phyloP scores from a whole-genome alignment of 352 stramenopile species.

The Globisporangium lucens region DNA sequence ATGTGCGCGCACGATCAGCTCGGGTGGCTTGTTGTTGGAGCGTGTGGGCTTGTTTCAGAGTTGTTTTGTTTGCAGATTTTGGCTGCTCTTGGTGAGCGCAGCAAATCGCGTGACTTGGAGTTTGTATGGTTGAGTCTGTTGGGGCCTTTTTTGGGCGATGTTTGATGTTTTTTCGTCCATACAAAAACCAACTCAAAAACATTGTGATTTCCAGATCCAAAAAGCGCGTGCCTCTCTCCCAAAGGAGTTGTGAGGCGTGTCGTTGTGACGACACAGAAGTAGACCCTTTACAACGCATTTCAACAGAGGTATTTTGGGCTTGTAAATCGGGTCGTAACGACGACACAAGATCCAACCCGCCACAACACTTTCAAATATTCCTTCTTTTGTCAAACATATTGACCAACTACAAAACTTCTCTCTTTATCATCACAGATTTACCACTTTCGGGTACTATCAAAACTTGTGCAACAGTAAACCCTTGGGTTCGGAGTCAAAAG shows the following conservation, averaged over 20 bases:
- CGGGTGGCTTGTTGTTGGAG: background rate
- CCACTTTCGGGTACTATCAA: too few species aligned
- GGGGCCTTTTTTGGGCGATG: background rate
- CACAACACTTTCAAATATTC: too few species aligned
- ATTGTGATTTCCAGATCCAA: background rate
- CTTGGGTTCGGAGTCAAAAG: too few species aligned
- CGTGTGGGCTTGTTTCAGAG: constrained; percentile 7
- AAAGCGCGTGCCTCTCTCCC: background rate
- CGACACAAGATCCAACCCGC: too few species aligned
- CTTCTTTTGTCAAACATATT: too few species aligned
- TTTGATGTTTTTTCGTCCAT: background rate
- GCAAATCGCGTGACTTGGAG: background rate
- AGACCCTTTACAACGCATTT: background rate
- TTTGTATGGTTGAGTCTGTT: constrained; percentile 8
- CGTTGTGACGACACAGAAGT: background rate
- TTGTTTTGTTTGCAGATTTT: constrained; percentile 8
- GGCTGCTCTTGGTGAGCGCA: background rate
- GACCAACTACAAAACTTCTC: too few species aligned
- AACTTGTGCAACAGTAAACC: too few species aligned
- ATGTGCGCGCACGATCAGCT: background rate
- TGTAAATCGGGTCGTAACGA: too few species aligned
- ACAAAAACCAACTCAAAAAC: background rate
- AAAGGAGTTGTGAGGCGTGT: background rate
- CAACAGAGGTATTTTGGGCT: too few species aligned
- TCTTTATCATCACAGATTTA: too few species aligned